These are phyloP conservation scores for Aspergillus novofumigatus DNA, from an alignment of 2,329 filamentous ascomycete genomes.

Conservation along the genomic window DNA sequence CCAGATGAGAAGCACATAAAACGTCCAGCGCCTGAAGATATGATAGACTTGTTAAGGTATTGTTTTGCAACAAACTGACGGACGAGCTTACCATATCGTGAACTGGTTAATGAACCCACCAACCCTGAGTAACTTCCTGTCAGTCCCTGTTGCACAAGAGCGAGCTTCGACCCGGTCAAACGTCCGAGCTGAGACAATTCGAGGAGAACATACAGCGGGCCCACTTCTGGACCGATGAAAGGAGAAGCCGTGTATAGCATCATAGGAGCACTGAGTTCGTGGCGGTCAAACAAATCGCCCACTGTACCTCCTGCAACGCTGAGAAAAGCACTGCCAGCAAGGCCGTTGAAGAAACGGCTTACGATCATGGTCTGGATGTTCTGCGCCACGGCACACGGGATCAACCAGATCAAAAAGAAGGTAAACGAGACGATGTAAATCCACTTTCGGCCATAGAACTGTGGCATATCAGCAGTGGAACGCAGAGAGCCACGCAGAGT, in stretches of 20 bases:
- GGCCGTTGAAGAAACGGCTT: conserved; percentile 63
- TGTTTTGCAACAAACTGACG: not conserved
- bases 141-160: conserved; percentile 2
- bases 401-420: conserved; percentile 73
- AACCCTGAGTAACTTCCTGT: conserved; percentile 35
- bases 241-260: conserved; percentile 66
- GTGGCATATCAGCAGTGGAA: conserved; percentile 6
- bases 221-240: conserved; percentile 57
- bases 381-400: conserved; percentile 74
- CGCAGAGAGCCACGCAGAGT: not conserved
- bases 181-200: not conserved
- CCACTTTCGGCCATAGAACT: conserved; percentile 77
- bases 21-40: conserved; percentile 63
- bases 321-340: conserved; percentile 50
- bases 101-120: conserved; percentile 82
- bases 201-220: conserved; percentile 42
- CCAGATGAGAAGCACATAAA: conserved; percentile 84
- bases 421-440: conserved; percentile 74
- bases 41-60: conserved; percentile 6
- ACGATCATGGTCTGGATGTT: conserved; percentile 80
- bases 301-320: conserved; percentile 80
- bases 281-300: conserved; percentile 68
- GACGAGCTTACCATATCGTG: conserved; percentile 53
- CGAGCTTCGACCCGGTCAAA: not conserved
- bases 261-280: conserved; percentile 75